Base-by-base conservation (phyloP, 2,329 filamentous ascomycete genomes). In the Fusarium sp. region DNA sequence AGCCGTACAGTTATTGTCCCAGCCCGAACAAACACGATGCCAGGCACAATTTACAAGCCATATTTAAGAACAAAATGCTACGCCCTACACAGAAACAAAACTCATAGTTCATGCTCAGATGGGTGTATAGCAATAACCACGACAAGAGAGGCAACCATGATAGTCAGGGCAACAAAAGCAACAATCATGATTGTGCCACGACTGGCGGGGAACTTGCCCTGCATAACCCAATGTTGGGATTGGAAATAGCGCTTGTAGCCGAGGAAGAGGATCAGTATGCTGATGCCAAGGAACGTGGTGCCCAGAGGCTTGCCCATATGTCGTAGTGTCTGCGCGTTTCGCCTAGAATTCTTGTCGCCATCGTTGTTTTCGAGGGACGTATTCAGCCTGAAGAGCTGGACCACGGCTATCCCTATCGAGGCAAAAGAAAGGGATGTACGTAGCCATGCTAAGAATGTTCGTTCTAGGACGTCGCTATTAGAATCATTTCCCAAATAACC, bases 371-470 rank as follows among this genome's bases (percentile, higher is more conserved):
- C 75, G 39, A 92, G 81, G 11, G 88, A 86, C 1, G 89, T 92
- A 81, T 94, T 94, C 59, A 96, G 88, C 26, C 93, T 91, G 81
- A 96, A 95, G 47, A 96, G 88, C 78, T 96, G 93, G 2, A 93
- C 95, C 39, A 96, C 87, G 42, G 92, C 93, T 63, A 96, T 92
- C 59, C 93, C 93, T 70, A 96, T 95, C 33, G 88, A 92, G 13
- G 92, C 92, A 75, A 96, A 96, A 24, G 91, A 89, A 35, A 96
- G 86, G 4, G 91, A 94, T 5, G 93, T 96, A 53, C 93, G 88
- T 42, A 96, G 85, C 93, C 93, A 96, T 56, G 93, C 93, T 31
- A 96, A 87, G 79, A 95, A 96, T 0, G 93, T 96, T 21, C 93
- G 87, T 80, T 96, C 93, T 94, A 70, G 18, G 33, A 24, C 6